Evolutionary conservation across 2,329 filamentous ascomycete genomes (phyloP), one percentile per base, ranked within the genome.

Genomic region (Aspergillus glaucus): DNA sequence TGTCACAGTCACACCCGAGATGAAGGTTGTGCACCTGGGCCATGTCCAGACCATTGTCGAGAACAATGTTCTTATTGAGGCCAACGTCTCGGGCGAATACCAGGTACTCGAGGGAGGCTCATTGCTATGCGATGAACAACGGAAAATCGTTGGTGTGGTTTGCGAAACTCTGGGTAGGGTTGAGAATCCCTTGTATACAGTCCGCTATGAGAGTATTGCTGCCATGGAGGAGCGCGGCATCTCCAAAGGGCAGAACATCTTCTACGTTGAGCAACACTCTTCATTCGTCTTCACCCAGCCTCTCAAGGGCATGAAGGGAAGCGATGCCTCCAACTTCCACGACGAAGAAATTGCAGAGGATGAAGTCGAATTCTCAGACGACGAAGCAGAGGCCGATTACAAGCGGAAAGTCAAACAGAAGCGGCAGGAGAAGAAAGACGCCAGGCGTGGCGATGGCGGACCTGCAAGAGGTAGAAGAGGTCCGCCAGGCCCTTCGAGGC

Each of bases 361-460:
- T 34, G 92, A 97, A 65, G 80, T 89, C 58, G 93, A 97, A 64
- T 97, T 97, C 66, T 96, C 92, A 0, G 93, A 98, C 58, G 93
- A 98, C 61, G 93, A 98, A 70, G 87, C 88, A 58, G 93, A 98
- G 69, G 86, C 86, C 6, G 88, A 90, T 59, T 82, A 89, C 64
- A 94, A 86, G 72, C 75, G 80, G 49, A 78, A 79, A 51, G 60
- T 82, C 46, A 90, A 90, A 69, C 78, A 83, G 54, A 85, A 85
- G 68, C 81, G 79, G 59, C 73, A 75, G 51, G 75, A 74, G 47
- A 80, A 76, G 62, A 75, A 74, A 61, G 74, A 73, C 52, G 72
- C 69, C 46, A 76, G 67, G 52, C 70, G 68, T 40, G 71, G 67
- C 19, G 67, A 68, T 17, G 70, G 70, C 19, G 34, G 34, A 15